Percentiles rank a stretch among this genome's conserved stretches.
Conservation (phyloP, 345 rosid genomes). For the Linum lewisii region DNA sequence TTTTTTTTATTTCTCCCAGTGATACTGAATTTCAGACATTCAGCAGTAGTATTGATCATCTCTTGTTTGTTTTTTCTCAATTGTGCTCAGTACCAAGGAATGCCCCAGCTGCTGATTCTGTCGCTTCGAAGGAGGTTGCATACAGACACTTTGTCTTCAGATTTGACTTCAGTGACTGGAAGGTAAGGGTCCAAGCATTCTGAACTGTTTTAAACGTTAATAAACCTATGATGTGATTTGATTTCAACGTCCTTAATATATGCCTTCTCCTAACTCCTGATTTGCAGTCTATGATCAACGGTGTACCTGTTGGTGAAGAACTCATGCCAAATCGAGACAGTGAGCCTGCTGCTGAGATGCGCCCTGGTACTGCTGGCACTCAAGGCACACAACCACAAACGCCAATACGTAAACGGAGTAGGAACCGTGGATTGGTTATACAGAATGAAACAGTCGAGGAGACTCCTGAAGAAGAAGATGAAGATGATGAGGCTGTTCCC, state of each 20-base stretch:
- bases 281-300: conserved; percentile 44
- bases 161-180: conserved; percentile 84
- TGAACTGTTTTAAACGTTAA: not conserved
- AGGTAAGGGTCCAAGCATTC: conserved; percentile 31
- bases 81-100: conserved; percentile 58
- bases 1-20: not conserved
- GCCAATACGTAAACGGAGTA: conserved; percentile 68
- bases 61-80: not conserved
- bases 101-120: conserved; percentile 53
- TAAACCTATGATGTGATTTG: not conserved
- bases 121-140: conserved; percentile 48
- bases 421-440: conserved; percentile 66
- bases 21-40: too few species aligned
- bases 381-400: conserved; percentile 37
- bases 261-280: not conserved
- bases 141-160: conserved; percentile 82
- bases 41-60: conserved; percentile 1
- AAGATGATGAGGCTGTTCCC: not conserved
- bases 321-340: conserved; percentile 56
- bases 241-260: not conserved
- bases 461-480: not conserved
- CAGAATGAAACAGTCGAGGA: conserved; percentile 61
- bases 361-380: conserved; percentile 16
- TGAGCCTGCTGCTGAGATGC: conserved; percentile 19
- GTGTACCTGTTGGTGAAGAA: conserved; percentile 55